Evolutionary conservation across 495 filamentous ascomycete genomes (phyloP).

Genomic region (Glutinoglossum americanum): DNA sequence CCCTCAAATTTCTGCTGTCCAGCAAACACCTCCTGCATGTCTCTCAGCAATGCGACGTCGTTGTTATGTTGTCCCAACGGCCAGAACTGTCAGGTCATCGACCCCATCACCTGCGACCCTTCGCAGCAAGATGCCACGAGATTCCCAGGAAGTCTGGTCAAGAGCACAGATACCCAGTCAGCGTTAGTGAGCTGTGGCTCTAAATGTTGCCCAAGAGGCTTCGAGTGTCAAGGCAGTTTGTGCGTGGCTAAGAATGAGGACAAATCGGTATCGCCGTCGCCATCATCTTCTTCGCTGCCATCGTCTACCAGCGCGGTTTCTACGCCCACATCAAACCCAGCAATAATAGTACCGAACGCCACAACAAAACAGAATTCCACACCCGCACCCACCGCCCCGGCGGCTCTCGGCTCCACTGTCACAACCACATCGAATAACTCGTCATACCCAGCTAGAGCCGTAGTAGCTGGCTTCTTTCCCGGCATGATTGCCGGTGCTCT

Average conservation of each 20-base stretch:
- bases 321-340: constrained; percentile 2
- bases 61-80: constrained; percentile 58
- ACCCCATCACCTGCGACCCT: constrained; percentile 51
- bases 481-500: constrained; percentile 34
- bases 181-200: constrained; percentile 33
- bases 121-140: constrained; percentile 37
- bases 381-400: constrained; percentile 11
- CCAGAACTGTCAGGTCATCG: constrained; percentile 38
- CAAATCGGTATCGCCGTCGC: constrained; percentile 1
- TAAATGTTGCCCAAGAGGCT: constrained; percentile 64
- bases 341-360: not conserved
- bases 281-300: not conserved
- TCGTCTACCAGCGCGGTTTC: not conserved
- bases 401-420: constrained; percentile 30
- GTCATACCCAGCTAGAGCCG: constrained; percentile 24
- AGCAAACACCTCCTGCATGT: constrained; percentile 33
- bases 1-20: constrained; percentile 62
- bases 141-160: constrained; percentile 39
- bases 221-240: constrained; percentile 32
- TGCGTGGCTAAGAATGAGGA: constrained; percentile 19
- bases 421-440: constrained; percentile 40
- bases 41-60: constrained; percentile 42
- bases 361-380: not conserved
- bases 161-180: constrained; percentile 41
- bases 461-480: constrained; percentile 42